Evolutionary conservation across 2,329 filamentous ascomycete genomes (phyloP).

Genomic region (Pseudocercospora fuligena): DNA sequence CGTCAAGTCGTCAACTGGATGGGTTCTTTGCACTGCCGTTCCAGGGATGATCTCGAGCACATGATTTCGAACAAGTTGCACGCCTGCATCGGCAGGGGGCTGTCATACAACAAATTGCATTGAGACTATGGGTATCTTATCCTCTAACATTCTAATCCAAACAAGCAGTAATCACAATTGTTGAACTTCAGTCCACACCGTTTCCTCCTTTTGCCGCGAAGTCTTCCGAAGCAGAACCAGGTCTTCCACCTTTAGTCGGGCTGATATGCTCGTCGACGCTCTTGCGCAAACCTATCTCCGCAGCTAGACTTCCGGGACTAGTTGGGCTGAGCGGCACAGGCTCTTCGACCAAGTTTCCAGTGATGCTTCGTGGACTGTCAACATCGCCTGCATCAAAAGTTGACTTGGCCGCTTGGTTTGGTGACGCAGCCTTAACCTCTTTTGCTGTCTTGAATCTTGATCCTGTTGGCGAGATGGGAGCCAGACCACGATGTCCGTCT

Average conservation of each 20-base stretch:
- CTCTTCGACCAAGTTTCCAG: conserved; percentile 34
- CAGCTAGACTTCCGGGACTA: conserved; percentile 26
- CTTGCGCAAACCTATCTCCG: conserved; percentile 39
- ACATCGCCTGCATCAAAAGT: conserved; percentile 27
- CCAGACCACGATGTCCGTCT: conserved; percentile 47
- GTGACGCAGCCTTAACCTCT: conserved; percentile 17
- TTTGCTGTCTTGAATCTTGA: conserved; percentile 18
- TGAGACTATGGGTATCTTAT: not conserved
- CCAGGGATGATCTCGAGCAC: too few species aligned
- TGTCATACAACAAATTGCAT: not conserved
- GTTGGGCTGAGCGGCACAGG: conserved; percentile 30
- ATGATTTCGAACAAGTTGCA: too few species aligned
- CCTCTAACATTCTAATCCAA: not conserved
- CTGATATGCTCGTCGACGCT: conserved; percentile 38
- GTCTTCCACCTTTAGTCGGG: not conserved
- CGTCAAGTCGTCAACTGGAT: not conserved
- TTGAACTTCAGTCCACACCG: not conserved
- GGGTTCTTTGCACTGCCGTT: too few species aligned
- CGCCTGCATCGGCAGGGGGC: not conserved
- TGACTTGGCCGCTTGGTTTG: conserved; percentile 21
- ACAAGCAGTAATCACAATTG: not conserved
- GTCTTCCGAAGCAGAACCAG: not conserved
- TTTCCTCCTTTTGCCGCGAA: not conserved
- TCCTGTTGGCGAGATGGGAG: conserved; percentile 25
- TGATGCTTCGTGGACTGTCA: conserved; percentile 25